These are phyloP conservation scores for Pythium grandisporangium DNA, from an alignment of 352 stramenopile species.

Conservation along the genomic window DNA sequence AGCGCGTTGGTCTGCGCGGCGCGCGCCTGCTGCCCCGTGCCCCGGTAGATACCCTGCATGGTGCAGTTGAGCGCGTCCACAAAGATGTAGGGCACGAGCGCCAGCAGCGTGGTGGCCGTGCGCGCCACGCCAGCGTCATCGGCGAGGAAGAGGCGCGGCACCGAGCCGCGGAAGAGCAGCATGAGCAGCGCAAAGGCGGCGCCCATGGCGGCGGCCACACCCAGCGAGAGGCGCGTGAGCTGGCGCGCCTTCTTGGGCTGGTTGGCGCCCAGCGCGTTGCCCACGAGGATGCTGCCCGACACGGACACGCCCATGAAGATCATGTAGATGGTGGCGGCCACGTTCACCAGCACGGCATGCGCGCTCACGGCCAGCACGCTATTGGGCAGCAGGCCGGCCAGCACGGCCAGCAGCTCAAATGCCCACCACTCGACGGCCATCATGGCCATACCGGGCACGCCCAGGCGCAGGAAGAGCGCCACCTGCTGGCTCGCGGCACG, in stretches of 20 bases:
- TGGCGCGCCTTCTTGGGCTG: slow-evolving; percentile 51
- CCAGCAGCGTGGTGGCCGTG: slow-evolving; percentile 38
- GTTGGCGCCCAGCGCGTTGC: slow-evolving; percentile 75
- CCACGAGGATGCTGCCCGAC: slow-evolving; percentile 67
- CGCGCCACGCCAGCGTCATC: slow-evolving; percentile 32
- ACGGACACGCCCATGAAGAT: slow-evolving; percentile 59
- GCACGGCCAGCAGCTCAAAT: slow-evolving; percentile 59
- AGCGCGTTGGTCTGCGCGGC: slow-evolving; percentile 68
- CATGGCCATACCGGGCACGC: slow-evolving; percentile 40
- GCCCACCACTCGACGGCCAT: slow-evolving; percentile 76
- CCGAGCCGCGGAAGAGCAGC: slow-evolving; percentile 30
- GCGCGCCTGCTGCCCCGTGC: slow-evolving; percentile 51
- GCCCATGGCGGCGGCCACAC: slow-evolving; percentile 28
- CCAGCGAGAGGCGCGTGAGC: slow-evolving; percentile 34
- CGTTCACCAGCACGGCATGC: slow-evolving; percentile 67
- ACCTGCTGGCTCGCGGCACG: slow-evolving; percentile 25
- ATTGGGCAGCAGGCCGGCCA: slow-evolving; percentile 59
- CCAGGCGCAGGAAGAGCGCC: slow-evolving; percentile 41
- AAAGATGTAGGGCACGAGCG: slow-evolving; percentile 66
- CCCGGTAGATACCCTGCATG: slow-evolving; percentile 74
- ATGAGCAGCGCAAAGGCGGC: slow-evolving; percentile 26
- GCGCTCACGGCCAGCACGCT: slow-evolving; percentile 63
- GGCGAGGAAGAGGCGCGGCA: slow-evolving; percentile 44
- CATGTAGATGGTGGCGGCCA: slow-evolving; percentile 56
- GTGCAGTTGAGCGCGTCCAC: slow-evolving; percentile 68